These are phyloP conservation scores for Pyrrhoderma noxium DNA, from an alignment of 1,284 basidiomycete species.

Conservation along the genomic window DNA sequence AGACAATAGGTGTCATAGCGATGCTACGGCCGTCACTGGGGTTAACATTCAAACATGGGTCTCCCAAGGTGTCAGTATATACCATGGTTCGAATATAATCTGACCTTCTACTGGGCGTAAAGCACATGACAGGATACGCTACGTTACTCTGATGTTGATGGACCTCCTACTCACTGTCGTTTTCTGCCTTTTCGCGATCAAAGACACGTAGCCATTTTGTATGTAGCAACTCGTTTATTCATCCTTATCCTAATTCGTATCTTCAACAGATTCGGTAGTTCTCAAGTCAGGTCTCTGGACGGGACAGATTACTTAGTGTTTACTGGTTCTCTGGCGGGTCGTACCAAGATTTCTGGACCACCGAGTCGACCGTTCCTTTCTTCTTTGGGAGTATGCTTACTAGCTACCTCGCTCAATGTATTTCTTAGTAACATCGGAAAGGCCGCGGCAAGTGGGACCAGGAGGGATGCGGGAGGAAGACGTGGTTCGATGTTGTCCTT, in stretches of 20 bases:
- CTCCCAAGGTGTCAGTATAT: constrained; percentile 11
- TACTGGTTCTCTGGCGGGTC: constrained; percentile 28
- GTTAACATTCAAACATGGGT: constrained; percentile 1
- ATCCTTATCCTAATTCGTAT: not conserved
- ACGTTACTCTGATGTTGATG: constrained; percentile 1
- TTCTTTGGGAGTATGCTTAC: constrained; percentile 64
- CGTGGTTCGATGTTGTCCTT: constrained; percentile 12
- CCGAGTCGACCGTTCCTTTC: constrained; percentile 44
- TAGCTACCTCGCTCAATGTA: constrained; percentile 80
- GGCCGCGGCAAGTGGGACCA: not conserved
- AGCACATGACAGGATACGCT: constrained; percentile 19
- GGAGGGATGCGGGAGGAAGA: not conserved
- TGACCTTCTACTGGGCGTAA: constrained; percentile 20
- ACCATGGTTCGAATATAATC: constrained; percentile 29
- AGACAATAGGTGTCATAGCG: not conserved
- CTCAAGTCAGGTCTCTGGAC: too few species aligned
- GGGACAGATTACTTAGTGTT: too few species aligned
- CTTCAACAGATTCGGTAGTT: too few species aligned
- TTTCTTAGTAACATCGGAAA: constrained; percentile 29
- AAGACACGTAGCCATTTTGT: constrained; percentile 1
- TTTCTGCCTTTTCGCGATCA: constrained; percentile 16
- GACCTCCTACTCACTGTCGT: constrained; percentile 8
- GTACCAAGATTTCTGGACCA: constrained; percentile 19
- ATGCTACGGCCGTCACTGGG: not conserved
- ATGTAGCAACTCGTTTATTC: constrained; percentile 9